phyloP scores from a whole-genome alignment of 768 basidiomycete species.

The Baorangia bicolor region DNA sequence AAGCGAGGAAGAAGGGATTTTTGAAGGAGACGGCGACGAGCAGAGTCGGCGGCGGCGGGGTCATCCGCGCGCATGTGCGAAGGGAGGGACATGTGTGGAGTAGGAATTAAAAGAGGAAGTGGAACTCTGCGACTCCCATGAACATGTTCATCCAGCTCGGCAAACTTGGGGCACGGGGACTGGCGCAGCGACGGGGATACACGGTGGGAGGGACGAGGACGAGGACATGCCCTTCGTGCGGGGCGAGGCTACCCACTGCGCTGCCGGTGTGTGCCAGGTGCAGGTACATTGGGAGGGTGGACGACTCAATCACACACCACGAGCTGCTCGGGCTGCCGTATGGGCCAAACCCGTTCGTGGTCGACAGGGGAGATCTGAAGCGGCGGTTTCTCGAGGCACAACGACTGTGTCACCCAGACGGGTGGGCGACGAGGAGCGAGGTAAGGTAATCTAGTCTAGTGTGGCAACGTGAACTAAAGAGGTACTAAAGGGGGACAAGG shows the following conservation, averaged over 20 bases:
- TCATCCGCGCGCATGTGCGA: slow-evolving; percentile 42
- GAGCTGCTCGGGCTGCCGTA: slow-evolving; percentile 65
- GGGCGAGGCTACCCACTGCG: slow-evolving; percentile 53
- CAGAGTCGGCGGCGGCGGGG: slow-evolving; percentile 42
- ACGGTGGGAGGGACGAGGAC: slow-evolving; percentile 3
- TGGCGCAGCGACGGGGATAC: slow-evolving; percentile 19
- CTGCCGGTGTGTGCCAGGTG: slow-evolving; percentile 79
- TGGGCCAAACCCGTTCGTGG: slow-evolving; percentile 64
- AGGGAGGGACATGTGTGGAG: slow-evolving; percentile 31
- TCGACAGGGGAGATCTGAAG: slow-evolving; percentile 63
- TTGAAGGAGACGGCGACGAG: slow-evolving; percentile 44
- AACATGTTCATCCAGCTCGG: slow-evolving; percentile 18
- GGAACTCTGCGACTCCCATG: neutral
- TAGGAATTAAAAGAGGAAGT: slow-evolving; percentile 1
- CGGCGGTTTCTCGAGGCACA: slow-evolving; percentile 70
- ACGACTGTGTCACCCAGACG: slow-evolving; percentile 80
- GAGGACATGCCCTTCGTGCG: slow-evolving; percentile 61
- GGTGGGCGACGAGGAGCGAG: slow-evolving; percentile 67
- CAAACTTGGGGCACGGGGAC: slow-evolving; percentile 4
- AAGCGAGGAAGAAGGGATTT: slow-evolving; percentile 35
- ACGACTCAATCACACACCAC: slow-evolving; percentile 57
- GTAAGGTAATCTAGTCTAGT: slow-evolving; percentile 37
- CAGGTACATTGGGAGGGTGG: slow-evolving; percentile 59
- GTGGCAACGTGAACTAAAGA: slow-evolving; percentile 6
- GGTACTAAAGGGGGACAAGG: slow-evolving; percentile 22